Evolutionary conservation across 108 stramenopile species (phyloP).

Genomic region (Seminavis robusta): DNA sequence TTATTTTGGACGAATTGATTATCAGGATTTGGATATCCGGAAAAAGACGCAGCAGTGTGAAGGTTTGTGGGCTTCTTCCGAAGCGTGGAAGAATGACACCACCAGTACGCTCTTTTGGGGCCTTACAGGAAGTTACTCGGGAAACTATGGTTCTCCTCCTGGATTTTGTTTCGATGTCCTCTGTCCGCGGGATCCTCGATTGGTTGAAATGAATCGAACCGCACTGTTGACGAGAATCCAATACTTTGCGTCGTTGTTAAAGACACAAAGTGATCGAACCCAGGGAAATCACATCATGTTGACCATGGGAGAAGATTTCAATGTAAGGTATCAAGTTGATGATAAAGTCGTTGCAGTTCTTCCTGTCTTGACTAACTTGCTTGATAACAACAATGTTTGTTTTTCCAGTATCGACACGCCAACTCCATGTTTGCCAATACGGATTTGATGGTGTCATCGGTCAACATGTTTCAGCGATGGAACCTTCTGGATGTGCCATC

Average conservation of each 20-base stretch:
- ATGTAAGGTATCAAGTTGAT: constrained; percentile 26
- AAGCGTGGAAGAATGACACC: too few species aligned
- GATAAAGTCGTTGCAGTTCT: too few species aligned
- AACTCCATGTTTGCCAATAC: constrained; percentile 45
- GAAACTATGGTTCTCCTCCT: constrained; percentile 76
- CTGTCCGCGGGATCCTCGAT: constrained; percentile 42
- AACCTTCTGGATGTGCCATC: constrained; percentile 23
- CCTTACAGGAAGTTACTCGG: constrained; percentile 67
- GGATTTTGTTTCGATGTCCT: constrained; percentile 81
- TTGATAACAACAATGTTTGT: too few species aligned
- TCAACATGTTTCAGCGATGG: constrained; percentile 19
- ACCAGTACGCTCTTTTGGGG: constrained; percentile 90
- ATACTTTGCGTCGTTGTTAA: constrained; percentile 47
- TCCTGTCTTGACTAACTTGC: too few species aligned
- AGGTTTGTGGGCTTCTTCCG: constrained; percentile 78
- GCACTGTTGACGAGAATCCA: constrained; percentile 23
- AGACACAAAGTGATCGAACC: constrained; percentile 64
- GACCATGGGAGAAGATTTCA: constrained; percentile 84
- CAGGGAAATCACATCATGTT: constrained; percentile 83
- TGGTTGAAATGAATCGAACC: constrained; percentile 54
- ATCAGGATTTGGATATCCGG: constrained; percentile 83
- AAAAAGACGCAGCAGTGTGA: constrained; percentile 60
- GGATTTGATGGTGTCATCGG: constrained; percentile 45
- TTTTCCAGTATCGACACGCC: constrained; percentile 50
- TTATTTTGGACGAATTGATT: constrained; percentile 95